These are phyloP conservation scores for Chlamydomonas schloesseri DNA, from an alignment of 139 green algal species.

Conservation along the genomic window DNA sequence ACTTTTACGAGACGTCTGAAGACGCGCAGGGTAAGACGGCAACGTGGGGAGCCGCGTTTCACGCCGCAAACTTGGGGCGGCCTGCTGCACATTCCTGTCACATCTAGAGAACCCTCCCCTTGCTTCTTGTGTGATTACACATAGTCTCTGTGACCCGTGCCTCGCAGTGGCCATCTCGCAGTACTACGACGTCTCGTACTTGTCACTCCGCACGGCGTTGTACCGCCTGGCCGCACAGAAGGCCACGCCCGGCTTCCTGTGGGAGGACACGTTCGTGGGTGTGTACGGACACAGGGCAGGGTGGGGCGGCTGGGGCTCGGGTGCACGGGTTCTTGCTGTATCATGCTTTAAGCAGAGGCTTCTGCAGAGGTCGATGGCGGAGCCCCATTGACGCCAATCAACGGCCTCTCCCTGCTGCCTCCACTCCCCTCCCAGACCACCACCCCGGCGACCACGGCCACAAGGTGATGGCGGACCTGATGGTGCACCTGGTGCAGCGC, in stretches of 20 bases:
- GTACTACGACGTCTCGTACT: constrained; percentile 43
- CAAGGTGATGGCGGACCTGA: constrained; percentile 32
- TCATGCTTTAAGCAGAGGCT: too few species aligned
- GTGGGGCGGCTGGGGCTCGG: too few species aligned
- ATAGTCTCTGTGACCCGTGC: too few species aligned
- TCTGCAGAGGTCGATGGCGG: too few species aligned
- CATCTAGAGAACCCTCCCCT: too few species aligned
- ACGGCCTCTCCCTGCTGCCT: background rate
- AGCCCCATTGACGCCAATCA: too few species aligned
- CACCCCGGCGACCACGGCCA: constrained; percentile 32
- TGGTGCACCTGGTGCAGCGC: constrained; percentile 27
- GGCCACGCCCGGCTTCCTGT: constrained; percentile 6
- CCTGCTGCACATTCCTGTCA: too few species aligned
- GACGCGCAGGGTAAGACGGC: background rate
- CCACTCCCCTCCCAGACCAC: background rate
- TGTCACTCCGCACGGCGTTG: constrained; percentile 26
- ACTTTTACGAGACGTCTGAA: constrained; percentile 23
- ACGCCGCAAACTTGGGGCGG: too few species aligned
- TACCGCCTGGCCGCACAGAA: constrained; percentile 30
- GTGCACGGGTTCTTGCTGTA: too few species aligned
- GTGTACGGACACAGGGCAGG: background rate
- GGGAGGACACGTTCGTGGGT: constrained; percentile 38
- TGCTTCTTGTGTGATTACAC: too few species aligned
- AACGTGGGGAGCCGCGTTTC: too few species aligned
- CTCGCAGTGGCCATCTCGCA: constrained; percentile 7